Conservation (phyloP, 2,329 filamentous ascomycete genomes). For the Verticillium tricorpus region DNA sequence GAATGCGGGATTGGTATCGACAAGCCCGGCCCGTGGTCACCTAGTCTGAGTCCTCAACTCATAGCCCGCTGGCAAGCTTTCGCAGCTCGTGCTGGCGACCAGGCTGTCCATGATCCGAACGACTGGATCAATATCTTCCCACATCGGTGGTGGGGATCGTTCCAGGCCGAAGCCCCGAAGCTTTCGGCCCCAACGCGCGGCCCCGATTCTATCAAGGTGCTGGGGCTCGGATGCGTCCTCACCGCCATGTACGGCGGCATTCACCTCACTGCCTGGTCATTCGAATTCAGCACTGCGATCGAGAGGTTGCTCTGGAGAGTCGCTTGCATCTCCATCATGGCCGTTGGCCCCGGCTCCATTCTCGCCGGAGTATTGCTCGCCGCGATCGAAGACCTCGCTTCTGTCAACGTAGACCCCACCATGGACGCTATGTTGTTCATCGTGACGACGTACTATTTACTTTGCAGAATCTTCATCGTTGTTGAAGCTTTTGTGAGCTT, state of each 20-base stretch:
- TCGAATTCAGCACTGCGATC: neutral
- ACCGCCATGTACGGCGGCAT: neutral
- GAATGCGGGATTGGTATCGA: neutral
- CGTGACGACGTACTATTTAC: neutral
- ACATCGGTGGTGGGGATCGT: too few relatives aligned
- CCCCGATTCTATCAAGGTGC: too few relatives aligned
- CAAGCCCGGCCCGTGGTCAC: too few relatives aligned
- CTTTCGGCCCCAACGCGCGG: too few relatives aligned
- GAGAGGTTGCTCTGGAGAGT: neutral
- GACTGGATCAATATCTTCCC: neutral
- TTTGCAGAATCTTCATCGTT: neutral
- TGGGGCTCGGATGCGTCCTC: neutral
- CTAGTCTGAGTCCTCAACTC: too few relatives aligned
- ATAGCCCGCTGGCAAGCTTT: neutral
- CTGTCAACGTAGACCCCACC: neutral
- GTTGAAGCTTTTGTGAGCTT: neutral
- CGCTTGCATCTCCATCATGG: neutral
- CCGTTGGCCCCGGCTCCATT: neutral
- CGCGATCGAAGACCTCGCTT: neutral
- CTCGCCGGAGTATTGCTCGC: neutral
- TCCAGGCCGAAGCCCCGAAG: too few relatives aligned
- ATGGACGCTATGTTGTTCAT: fast-evolving
- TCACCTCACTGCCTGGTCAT: neutral
- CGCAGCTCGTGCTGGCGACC: neutral
- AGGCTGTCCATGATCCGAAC: neutral